Conservation (phyloP, 805 yeast genomes). For the Tetrapisispora taiwanensis region DNA sequence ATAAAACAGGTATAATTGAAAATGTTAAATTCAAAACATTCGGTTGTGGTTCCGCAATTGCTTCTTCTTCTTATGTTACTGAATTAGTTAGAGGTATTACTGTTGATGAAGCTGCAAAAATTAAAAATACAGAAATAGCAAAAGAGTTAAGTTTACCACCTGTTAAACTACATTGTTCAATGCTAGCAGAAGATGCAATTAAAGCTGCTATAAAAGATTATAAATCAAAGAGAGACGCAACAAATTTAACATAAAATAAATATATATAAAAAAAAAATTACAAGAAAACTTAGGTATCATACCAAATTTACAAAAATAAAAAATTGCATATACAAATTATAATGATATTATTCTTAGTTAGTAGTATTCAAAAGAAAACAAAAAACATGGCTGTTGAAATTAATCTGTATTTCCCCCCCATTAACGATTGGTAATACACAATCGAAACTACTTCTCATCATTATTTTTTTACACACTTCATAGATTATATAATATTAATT, state of each 20-base stretch:
- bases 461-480: neutral
- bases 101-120: slow-evolving; percentile 81
- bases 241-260: slow-evolving; percentile 2
- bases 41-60: slow-evolving; percentile 98
- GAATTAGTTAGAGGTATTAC: slow-evolving; percentile 91
- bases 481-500: neutral
- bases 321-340: neutral
- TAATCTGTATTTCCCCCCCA: too few relatives aligned
- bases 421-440: neutral
- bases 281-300: too few relatives aligned
- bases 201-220: slow-evolving; percentile 94
- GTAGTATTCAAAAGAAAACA: too few relatives aligned
- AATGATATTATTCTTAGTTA: too few relatives aligned
- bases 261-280: too few relatives aligned
- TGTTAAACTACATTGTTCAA: slow-evolving; percentile 94
- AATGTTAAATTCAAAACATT: slow-evolving; percentile 96
- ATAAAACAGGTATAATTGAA: slow-evolving; percentile 76
- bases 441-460: neutral
- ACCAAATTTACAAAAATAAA: too few relatives aligned
- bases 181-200: slow-evolving; percentile 98
- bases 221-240: slow-evolving; percentile 55
- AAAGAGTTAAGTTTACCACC: slow-evolving; percentile 92
- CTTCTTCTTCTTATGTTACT: slow-evolving; percentile 87
- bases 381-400: too few relatives aligned
- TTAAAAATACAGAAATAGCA: slow-evolving; percentile 90